phyloP scores from a whole-genome alignment of 1,284 basidiomycete genomes.

The Moesziomyces sp. region DNA sequence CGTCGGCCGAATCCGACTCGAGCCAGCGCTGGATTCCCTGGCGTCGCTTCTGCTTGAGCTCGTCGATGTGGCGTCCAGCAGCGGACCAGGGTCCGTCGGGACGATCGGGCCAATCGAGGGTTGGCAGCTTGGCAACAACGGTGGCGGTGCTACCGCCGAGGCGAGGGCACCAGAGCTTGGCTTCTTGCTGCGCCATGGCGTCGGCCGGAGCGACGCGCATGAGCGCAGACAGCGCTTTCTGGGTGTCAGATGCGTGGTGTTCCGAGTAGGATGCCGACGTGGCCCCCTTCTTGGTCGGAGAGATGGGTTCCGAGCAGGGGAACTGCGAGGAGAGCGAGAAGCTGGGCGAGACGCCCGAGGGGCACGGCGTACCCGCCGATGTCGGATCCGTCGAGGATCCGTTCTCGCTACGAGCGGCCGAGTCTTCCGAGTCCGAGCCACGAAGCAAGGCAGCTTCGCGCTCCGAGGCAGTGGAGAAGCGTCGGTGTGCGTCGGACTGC shows the following conservation, averaged over 20 bases:
- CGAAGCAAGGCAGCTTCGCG: conserved; percentile 28
- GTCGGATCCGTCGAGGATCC: conserved; percentile 47
- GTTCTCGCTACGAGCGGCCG: conserved; percentile 41
- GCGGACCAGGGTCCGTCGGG: conserved; percentile 47
- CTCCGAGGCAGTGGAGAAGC: conserved; percentile 27
- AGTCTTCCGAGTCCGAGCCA: conserved; percentile 44
- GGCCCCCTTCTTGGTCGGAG: conserved; percentile 37
- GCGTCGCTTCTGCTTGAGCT: conserved; percentile 36
- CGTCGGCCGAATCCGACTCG: conserved; percentile 41
- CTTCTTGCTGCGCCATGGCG: conserved; percentile 10
- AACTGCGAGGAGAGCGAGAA: conserved; percentile 55
- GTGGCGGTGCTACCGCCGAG: conserved; percentile 28
- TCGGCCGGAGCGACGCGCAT: conserved; percentile 16
- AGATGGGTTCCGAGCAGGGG: conserved; percentile 44
- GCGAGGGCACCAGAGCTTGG: conserved; percentile 24
- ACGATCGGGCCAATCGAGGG: conserved; percentile 52
- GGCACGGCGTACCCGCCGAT: conserved; percentile 43
- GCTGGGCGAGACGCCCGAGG: conserved; percentile 46
- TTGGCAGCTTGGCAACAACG: conserved; percentile 25
- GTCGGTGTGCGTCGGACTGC: conserved; percentile 8
- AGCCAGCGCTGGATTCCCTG: conserved; percentile 48
- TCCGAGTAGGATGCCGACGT: conserved; percentile 5
- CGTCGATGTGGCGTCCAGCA: conserved; percentile 42
- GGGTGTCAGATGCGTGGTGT: conserved; percentile 19
- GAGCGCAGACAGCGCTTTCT: conserved; percentile 25